phyloP scores from a whole-genome alignment of 768 basidiomycete genomes.

The Suillus paluster region DNA sequence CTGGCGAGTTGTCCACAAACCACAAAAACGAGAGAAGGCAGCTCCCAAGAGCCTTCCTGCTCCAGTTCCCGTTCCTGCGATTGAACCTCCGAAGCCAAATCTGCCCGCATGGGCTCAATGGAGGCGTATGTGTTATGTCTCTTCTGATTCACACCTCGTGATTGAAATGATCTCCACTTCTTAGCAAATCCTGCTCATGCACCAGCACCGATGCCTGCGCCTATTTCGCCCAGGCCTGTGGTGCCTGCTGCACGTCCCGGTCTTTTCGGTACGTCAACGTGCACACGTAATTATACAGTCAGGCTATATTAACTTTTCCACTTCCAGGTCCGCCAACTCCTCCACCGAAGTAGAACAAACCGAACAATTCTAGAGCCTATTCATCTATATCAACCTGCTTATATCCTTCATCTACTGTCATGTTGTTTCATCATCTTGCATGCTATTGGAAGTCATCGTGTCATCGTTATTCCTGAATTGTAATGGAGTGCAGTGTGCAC shows the following conservation, averaged over 20 bases:
- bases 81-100: slow-evolving; percentile 52
- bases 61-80: slow-evolving; percentile 40
- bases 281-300: background rate
- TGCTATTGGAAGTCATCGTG: background rate
- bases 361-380: background rate
- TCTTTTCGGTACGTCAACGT: slow-evolving; percentile 58
- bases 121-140: slow-evolving; percentile 60
- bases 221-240: slow-evolving; percentile 36
- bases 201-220: slow-evolving; percentile 48
- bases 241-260: slow-evolving; percentile 60
- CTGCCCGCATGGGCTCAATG: slow-evolving; percentile 86
- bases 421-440: background rate
- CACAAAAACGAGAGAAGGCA: slow-evolving; percentile 52
- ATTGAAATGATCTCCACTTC: slow-evolving; percentile 6
- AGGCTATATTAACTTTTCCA: background rate
- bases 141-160: background rate
- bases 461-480: slow-evolving; percentile 1
- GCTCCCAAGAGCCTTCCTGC: slow-evolving; percentile 48
- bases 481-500: background rate
- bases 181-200: slow-evolving; percentile 68
- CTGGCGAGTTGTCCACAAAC: slow-evolving; percentile 76
- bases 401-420: slow-evolving; percentile 2
- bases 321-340: slow-evolving; percentile 49
- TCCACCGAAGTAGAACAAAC: slow-evolving; percentile 44
- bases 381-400: slow-evolving; percentile 6